Evolutionary conservation across 139 green algal species (phyloP).

Genomic region (Chlamydomonas eustigma): DNA sequence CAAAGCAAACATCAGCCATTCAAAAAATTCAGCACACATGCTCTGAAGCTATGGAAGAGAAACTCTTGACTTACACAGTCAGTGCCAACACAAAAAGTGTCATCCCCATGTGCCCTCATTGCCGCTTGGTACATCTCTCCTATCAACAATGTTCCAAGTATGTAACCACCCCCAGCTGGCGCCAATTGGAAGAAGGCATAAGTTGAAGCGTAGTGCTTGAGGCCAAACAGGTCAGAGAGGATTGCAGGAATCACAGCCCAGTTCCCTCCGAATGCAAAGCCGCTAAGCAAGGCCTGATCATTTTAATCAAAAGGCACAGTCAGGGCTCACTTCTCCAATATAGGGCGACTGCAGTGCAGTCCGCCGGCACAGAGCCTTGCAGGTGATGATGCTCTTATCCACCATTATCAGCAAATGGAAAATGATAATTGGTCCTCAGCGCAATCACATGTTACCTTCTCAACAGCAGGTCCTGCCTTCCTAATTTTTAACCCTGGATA

Average conservation of each 20-base stretch:
- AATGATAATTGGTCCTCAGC: too few relatives aligned
- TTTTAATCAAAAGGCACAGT: neutral
- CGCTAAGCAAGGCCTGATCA: constrained; percentile 41
- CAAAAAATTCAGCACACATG: neutral
- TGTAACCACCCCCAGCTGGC: neutral
- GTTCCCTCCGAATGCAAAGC: constrained; percentile 70
- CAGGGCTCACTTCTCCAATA: neutral
- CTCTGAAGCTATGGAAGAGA: neutral
- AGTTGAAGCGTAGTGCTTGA: constrained; percentile 55
- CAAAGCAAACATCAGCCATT: neutral
- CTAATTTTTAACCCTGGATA: too few relatives aligned
- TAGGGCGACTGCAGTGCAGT: too few relatives aligned
- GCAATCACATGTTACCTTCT: too few relatives aligned
- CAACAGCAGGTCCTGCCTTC: too few relatives aligned
- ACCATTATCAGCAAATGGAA: too few relatives aligned
- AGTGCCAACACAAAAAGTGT: neutral
- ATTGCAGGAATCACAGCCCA: constrained; percentile 76
- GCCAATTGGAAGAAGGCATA: constrained; percentile 37
- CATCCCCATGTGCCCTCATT: neutral
- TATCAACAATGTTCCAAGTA: constrained; percentile 2
- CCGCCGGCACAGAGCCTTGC: too few relatives aligned
- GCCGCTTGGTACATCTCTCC: neutral
- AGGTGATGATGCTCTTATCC: too few relatives aligned
- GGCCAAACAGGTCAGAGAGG: constrained; percentile 59
- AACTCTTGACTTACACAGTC: neutral